Evolutionary conservation across 345 rosid genomes (phyloP), one percentile per base, ranked within the genome.

Genomic region (Populus davidiana): DNA sequence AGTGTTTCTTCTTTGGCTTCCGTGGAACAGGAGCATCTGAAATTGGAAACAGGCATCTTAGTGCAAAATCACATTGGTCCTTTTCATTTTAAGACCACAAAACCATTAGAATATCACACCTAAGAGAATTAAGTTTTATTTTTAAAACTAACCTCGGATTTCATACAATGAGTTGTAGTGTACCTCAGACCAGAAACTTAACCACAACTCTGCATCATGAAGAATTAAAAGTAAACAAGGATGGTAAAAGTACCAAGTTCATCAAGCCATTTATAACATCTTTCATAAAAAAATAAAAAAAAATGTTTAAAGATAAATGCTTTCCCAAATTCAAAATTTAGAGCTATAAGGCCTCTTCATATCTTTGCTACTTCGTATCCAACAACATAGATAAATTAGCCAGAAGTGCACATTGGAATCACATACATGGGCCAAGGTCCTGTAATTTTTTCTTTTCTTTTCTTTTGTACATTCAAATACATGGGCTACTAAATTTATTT

Each of bases 151-250:
- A 93, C 99, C 97, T 91, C 82, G 89, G 66, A 89, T 85, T 54
- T 89, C 96, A 73, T 93, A 93, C 63, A 95, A 87, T n/a, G 98
- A 95, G 86, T 95, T 95, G 82, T 93, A 95, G 77, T 95, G 99
- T 64, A 95, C 98, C 88, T 95, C 98, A 17, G 96, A 91, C 99
- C 99, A 95, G 86, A 95, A 95, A 82, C 98, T 95, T 79, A 95
- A 87, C 99, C 99, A 95, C 79, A 95, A 79, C 86, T 88, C 99
- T 95, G 96, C 92, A 86, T 67, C 65, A 78, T 76, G 73, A 4
- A 67, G 75, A 71, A 65, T 11, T 23, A 20, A 66, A 70, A 35
- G 35, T 41, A 73, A 54, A 84, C 10, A 61, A 29, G 18, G 20
- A 31, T 68, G 67, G 44, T 70, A 17, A 61, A 29, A 25, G 14